A percentile compares a stretch with the other conserved stretches of the same genome.
Conservation (phyloP, 2,329 filamentous ascomycete species). For the Diaporthe vexans region DNA sequence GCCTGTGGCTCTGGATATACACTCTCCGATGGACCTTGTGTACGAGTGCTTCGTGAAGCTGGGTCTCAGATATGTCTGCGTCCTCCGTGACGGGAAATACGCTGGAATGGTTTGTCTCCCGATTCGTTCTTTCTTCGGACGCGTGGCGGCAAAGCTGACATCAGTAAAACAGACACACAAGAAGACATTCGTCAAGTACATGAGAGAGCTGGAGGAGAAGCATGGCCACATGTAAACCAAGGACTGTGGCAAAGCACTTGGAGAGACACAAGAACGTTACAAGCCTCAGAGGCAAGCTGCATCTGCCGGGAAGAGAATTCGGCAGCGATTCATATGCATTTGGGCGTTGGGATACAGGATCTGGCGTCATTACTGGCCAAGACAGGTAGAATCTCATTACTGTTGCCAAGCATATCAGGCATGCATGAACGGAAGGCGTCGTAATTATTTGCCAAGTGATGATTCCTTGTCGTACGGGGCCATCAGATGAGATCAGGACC, state of each 20-base stretch:
- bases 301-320: constrained; percentile 18
- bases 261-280: constrained; percentile 13
- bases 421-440: background rate
- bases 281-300: constrained; percentile 22
- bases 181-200: constrained; percentile 95
- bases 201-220: constrained; percentile 86
- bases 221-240: constrained; percentile 46
- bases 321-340: constrained; percentile 23
- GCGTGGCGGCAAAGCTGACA: constrained; percentile 37
- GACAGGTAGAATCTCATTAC: background rate
- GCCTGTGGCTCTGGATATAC: constrained; percentile 88
- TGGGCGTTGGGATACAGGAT: constrained; percentile 1
- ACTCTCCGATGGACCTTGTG: constrained; percentile 92
- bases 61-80: constrained; percentile 92
- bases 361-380: background rate
- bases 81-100: constrained; percentile 85
- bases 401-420: background rate
- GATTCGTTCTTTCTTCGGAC: background rate
- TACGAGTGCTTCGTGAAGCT: constrained; percentile 98
- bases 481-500: too few relatives aligned
- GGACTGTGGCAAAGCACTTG: background rate
- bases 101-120: constrained; percentile 82
- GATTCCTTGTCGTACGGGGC: background rate
- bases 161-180: constrained; percentile 79
- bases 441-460: background rate